These are phyloP conservation scores for Cyclotella cryptica DNA, from an alignment of 108 stramenopile genomes.

Conservation along the genomic window DNA sequence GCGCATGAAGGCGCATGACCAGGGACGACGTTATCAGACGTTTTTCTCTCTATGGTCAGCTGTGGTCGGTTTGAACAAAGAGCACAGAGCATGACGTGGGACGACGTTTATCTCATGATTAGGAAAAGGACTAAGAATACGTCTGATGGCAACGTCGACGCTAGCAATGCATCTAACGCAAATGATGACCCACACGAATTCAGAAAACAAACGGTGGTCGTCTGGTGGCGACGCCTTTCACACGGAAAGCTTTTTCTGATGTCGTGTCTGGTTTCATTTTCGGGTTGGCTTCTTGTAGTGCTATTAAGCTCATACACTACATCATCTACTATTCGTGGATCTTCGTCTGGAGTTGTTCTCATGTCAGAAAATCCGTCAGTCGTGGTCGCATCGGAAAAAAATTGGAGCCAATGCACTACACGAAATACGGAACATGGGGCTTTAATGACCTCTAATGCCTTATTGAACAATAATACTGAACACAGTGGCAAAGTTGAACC, in stretches of 20 bases:
- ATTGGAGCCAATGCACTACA: constrained; percentile 9
- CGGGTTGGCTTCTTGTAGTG: background rate
- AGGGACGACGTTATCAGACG: too few relatives aligned
- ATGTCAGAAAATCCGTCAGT: background rate
- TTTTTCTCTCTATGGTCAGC: too few relatives aligned
- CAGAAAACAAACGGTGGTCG: background rate
- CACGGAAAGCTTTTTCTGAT: background rate
- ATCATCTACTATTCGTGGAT: background rate
- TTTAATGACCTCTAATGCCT: background rate
- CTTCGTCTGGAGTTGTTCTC: background rate
- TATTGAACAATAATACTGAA: background rate
- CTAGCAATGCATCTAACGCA: background rate
- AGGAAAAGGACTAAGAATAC: too few relatives aligned
- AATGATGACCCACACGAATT: background rate
- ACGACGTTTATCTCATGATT: too few relatives aligned
- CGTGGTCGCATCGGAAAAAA: background rate
- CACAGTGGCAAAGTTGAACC: constrained; percentile 23
- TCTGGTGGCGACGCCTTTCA: background rate
- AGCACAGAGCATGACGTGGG: too few relatives aligned
- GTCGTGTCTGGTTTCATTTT: background rate
- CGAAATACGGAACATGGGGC: background rate
- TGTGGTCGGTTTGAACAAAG: too few relatives aligned
- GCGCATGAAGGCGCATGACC: too few relatives aligned
- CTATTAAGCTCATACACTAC: background rate
- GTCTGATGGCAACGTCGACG: background rate